phyloP scores from a whole-genome alignment of 805 yeast genomes.

The Saccharomyces mikatae region DNA sequence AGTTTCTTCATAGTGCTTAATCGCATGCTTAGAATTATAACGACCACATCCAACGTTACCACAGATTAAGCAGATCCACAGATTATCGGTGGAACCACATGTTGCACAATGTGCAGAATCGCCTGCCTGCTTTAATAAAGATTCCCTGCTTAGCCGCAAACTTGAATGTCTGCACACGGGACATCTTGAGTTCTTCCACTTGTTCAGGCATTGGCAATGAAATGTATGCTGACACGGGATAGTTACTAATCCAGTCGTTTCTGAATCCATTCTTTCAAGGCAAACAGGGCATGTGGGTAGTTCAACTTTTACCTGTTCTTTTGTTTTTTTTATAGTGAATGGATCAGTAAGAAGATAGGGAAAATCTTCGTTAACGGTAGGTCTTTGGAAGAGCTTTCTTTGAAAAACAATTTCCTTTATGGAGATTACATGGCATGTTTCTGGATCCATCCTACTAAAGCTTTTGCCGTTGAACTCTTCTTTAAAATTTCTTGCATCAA shows the following conservation, averaged over 20 bases:
- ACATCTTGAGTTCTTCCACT: constrained; percentile 85
- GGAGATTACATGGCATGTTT: constrained; percentile 67
- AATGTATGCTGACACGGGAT: constrained; percentile 91
- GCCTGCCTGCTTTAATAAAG: constrained; percentile 25
- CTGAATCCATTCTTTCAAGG: constrained; percentile 77
- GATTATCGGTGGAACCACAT: constrained; percentile 52
- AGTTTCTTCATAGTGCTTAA: constrained; percentile 67
- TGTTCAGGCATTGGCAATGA: constrained; percentile 79
- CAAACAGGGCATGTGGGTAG: constrained; percentile 92
- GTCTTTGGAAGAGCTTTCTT: constrained; percentile 14
- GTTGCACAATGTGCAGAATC: constrained; percentile 37
- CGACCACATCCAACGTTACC: constrained; percentile 91
- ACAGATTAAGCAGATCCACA: constrained; percentile 87
- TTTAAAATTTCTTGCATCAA: constrained; percentile 56
- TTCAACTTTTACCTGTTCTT: constrained; percentile 38
- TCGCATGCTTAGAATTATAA: constrained; percentile 78
- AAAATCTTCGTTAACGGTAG: constrained; percentile 31
- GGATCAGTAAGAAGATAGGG: constrained; percentile 72
- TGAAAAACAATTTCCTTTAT: constrained; percentile 52
- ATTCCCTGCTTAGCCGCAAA: constrained; percentile 23
- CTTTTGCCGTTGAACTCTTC: constrained; percentile 59
- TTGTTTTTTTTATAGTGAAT: constrained; percentile 38
- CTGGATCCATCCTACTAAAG: constrained; percentile 86
- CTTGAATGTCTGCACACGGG: constrained; percentile 83
- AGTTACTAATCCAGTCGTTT: constrained; percentile 71